These are phyloP conservation scores for Zostera marina DNA, from an alignment of 116 monocot genomes.

Conservation along the genomic window DNA sequence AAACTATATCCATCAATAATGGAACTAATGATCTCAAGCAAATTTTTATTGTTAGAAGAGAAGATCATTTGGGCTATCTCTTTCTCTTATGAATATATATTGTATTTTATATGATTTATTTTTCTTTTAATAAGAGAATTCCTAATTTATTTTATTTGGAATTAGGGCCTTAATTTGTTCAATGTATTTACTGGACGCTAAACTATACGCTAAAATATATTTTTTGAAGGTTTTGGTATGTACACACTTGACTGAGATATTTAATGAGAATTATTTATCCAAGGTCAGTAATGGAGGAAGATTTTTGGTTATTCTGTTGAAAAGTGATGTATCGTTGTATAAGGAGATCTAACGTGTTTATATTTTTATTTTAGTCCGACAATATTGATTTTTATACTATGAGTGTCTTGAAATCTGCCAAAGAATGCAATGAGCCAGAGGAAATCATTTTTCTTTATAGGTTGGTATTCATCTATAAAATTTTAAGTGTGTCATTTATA, in stretches of 20 bases:
- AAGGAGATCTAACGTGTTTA: background rate
- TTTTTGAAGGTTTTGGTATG: conserved; percentile 63
- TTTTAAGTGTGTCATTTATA: background rate
- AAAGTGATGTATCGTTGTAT: background rate
- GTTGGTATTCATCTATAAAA: conserved; percentile 16
- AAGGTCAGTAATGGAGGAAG: conserved; percentile 22
- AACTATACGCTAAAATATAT: background rate
- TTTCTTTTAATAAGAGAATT: too few relatives aligned
- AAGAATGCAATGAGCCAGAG: conserved; percentile 20
- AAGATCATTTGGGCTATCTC: too few relatives aligned
- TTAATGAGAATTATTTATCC: conserved; percentile 39
- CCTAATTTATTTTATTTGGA: too few relatives aligned
- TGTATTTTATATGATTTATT: too few relatives aligned
- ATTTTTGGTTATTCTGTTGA: background rate
- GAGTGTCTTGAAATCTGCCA: conserved; percentile 74
- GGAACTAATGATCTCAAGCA: too few relatives aligned
- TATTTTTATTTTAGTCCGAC: conserved; percentile 33
- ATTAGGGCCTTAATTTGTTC: background rate
- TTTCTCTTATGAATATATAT: too few relatives aligned
- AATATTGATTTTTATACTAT: conserved; percentile 76
- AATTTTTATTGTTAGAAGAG: too few relatives aligned
- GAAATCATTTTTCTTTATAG: conserved; percentile 80
- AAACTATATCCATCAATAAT: too few relatives aligned
- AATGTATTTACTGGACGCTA: background rate
- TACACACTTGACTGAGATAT: conserved; percentile 88